Evolutionary conservation across 768 basidiomycete species (phyloP).

Genomic region (Tylopilus intermedius): DNA sequence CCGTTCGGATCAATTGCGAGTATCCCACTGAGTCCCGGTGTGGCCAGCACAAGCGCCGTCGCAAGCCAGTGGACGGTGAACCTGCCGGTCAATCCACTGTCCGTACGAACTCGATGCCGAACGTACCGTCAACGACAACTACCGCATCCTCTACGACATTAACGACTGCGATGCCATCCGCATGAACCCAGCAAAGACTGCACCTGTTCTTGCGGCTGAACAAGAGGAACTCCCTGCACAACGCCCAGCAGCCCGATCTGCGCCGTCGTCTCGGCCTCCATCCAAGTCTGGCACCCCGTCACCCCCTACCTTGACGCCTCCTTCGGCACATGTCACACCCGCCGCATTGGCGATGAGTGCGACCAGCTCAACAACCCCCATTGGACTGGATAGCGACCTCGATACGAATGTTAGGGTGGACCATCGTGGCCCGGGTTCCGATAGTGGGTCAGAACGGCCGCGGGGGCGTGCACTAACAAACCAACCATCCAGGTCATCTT

Average conservation of each 20-base stretch:
- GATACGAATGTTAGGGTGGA: too few relatives aligned
- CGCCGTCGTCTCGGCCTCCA: constrained; percentile 12
- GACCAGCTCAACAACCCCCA: constrained; percentile 3
- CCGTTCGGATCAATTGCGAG: constrained; percentile 39
- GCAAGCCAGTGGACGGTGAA: constrained; percentile 28
- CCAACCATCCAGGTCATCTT: constrained; percentile 22
- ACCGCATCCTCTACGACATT: constrained; percentile 17
- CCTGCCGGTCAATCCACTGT: constrained; percentile 15
- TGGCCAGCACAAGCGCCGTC: constrained; percentile 41
- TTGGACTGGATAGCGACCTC: too few relatives aligned
- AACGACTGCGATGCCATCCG: constrained; percentile 18
- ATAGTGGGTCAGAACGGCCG: constrained; percentile 3
- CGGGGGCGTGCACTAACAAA: constrained; percentile 18
- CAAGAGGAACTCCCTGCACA: constrained; percentile 33
- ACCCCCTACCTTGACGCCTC: constrained; percentile 12
- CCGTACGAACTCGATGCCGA: constrained; percentile 21
- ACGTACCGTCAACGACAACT: constrained; percentile 12
- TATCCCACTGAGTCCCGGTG: constrained; percentile 49
- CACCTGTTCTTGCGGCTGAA: constrained; percentile 47
- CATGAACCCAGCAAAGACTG: constrained; percentile 26
- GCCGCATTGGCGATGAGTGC: constrained; percentile 7
- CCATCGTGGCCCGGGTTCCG: too few relatives aligned
- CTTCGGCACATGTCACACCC: constrained; percentile 24
- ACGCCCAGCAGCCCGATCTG: constrained; percentile 5
- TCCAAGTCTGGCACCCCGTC: constrained; percentile 18